Base-by-base conservation (phyloP, 805 yeast species). In the Metschnikowia henanensis region DNA sequence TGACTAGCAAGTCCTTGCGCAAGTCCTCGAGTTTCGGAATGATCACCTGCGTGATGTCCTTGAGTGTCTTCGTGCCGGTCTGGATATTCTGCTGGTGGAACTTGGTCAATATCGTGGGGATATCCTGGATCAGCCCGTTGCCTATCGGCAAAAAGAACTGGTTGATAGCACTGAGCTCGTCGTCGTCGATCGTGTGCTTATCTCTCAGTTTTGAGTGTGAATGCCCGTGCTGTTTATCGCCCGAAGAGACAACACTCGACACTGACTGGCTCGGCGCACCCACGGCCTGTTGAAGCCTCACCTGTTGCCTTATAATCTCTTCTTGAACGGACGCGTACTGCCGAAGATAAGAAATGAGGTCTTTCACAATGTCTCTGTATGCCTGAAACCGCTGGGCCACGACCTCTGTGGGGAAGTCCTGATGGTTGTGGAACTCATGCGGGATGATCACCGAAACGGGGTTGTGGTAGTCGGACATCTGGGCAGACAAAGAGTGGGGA, bases 321-420 rank as follows among this genome's bases (percentile, higher is more conserved):
- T 91, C 97, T 60, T 90, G 94, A 44, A 87, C 91, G 12, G 86
- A 77, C 8, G 88, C 89, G 30, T 81, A 83, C 57, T 90, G 96
- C 49, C 77, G 79, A 50, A 92, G 72, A 59, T 92, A 92, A 36
- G 76, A 79, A 17, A 87, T 75, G 43, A 92, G 66, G 28, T 92
- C 84, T 49, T 82, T 80, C 45, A 90, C 81, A 43, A 91, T 80
- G 31, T 78, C 75, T 46, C 96, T 73, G 97, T 97, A 92, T 2
- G 95, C 84, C 38, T 82, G 76, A 62, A 92, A 91, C 50, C 98
- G 73, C 22, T 79, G 75, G 2, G 96, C 94, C 47, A 92, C 70
- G 6, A 87, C 79, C 45, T 91, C 97, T 1, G 97, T 90, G 9
- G 98, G 98, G 45, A 56, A 70, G 36, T 71, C 75, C 22, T 57